Base-by-base conservation (phyloP, 2,329 filamentous ascomycete species). In the Arthroderma sp. region DNA sequence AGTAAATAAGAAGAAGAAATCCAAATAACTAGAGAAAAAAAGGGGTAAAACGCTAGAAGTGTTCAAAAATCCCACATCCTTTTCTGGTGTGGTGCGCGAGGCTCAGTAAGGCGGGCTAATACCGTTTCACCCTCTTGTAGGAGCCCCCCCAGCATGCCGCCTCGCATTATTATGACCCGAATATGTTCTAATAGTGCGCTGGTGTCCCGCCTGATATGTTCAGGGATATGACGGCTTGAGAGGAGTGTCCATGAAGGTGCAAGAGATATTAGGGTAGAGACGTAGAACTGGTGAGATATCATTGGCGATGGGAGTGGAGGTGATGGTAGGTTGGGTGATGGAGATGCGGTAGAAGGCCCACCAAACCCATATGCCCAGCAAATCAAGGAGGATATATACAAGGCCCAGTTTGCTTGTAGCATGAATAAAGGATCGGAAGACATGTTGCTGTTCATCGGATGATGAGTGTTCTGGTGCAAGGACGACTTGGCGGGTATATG, bases 111-210 rank as follows among this genome's bases (percentile, higher is more conserved):
- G 41, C 57, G 54, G 44, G 50, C 53, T 42, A 63, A 47, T 8
- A 62, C 60, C 38, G 52, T 45, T 41, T 59, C 55, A 10, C 55
- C 60, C 49, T 62, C 58, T 43, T 59, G 60, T 52, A 62, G 52
- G n/a, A 62, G 51, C 5, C 60, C 61, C n/a, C 58, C 58, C 49
- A 37, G 45, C 47, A 9, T 50, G 42, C 30, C 61, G 50, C 41
- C 56, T 55, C 32, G 28, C 29, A 42, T 27, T 30, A 49, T 45
- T n/a, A 43, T 49, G 10, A 51, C 42, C n/a, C 58, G 54, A 32
- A 62, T 47, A 32, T 53, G 54, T 38, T 57, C 56, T 8, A 63
- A 52, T n/a, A 63, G 44, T 11, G 56, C 53, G 33, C 50, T 47
- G 22, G 54, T 56, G 36, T 53, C 50, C 27, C 54, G 53, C 10